phyloP scores from a whole-genome alignment of 768 basidiomycete species.

The Phlebiopsis flavidoalba region DNA sequence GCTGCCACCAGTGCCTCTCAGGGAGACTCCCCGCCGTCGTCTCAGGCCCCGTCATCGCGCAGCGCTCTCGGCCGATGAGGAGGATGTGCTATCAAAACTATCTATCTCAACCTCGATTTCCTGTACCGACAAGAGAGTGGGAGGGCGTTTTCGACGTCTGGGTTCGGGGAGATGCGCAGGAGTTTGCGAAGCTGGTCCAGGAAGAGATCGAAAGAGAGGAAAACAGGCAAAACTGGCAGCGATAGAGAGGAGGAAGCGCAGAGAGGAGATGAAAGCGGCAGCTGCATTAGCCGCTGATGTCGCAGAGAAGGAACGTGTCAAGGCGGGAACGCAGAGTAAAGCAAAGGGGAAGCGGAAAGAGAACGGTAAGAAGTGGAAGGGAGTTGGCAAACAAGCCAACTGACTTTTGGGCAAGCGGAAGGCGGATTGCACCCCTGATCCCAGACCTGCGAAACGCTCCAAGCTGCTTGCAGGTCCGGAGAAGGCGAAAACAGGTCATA shows the following conservation, averaged over 20 bases:
- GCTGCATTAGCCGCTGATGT: slow-evolving; percentile 10
- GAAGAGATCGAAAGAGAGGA: slow-evolving; percentile 54
- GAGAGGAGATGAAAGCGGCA: slow-evolving; percentile 40
- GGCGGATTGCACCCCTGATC: neutral
- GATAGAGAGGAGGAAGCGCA: slow-evolving; percentile 50
- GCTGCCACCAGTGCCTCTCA: slow-evolving; percentile 24
- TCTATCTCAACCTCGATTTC: slow-evolving; percentile 86
- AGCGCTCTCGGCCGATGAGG: slow-evolving; percentile 36
- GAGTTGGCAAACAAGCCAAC: neutral
- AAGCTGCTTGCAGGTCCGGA: neutral
- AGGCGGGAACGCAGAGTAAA: neutral
- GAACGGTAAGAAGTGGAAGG: slow-evolving; percentile 8
- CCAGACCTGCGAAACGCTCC: neutral
- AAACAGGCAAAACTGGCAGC: slow-evolving; percentile 48
- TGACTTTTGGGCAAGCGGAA: neutral
- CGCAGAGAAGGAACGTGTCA: slow-evolving; percentile 8
- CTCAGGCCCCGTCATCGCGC: slow-evolving; percentile 34
- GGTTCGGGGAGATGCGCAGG: slow-evolving; percentile 85
- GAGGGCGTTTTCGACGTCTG: slow-evolving; percentile 87
- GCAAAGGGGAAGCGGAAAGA: slow-evolving; percentile 6
- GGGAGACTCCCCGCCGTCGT: too few species aligned
- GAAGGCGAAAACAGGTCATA: neutral
- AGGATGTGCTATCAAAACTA: slow-evolving; percentile 52
- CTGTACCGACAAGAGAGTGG: slow-evolving; percentile 82
- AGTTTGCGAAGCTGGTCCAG: slow-evolving; percentile 59